Conservation (phyloP, 805 yeast species). For the Saccharomycopsis babjevae region DNA sequence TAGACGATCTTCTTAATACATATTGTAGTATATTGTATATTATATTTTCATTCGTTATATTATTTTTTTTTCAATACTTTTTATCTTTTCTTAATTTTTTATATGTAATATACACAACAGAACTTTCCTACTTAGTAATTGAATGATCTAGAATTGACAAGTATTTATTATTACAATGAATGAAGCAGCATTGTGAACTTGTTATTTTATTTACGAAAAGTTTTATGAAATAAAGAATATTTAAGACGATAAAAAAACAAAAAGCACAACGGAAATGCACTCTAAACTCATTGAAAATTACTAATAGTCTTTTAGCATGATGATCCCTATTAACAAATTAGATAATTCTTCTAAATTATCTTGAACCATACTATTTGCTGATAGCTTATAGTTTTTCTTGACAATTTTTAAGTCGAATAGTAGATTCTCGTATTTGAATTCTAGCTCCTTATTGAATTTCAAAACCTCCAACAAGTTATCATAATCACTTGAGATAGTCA, state of each 20-base stretch:
- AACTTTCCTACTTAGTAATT: too few species aligned
- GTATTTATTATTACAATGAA: too few species aligned
- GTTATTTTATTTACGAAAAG: too few species aligned
- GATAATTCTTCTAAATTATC: neutral
- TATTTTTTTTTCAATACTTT: too few species aligned
- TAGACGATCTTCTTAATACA: neutral
- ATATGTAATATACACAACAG: too few species aligned
- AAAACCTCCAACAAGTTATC: neutral
- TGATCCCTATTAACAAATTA: slow-evolving; percentile 5
- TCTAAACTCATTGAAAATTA: neutral
- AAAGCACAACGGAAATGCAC: neutral
- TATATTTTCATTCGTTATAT: too few species aligned
- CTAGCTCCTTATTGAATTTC: neutral
- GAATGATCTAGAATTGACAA: too few species aligned
- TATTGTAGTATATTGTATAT: neutral
- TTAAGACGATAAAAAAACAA: neutral
- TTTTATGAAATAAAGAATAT: too few species aligned
- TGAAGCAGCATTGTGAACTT: too few species aligned
- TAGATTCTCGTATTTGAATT: slow-evolving; percentile 1
- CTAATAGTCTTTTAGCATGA: slow-evolving; percentile 10
- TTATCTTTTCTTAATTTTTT: too few species aligned
- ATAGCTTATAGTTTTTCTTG: slow-evolving; percentile 14
- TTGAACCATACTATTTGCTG: slow-evolving; percentile 4
- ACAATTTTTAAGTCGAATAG: slow-evolving; percentile 6
- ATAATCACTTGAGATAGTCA: neutral